Percentiles rank a stretch among this genome's conserved stretches.
Evolutionary conservation across 345 rosid genomes (phyloP).

Genomic region (Brassica juncea): DNA sequence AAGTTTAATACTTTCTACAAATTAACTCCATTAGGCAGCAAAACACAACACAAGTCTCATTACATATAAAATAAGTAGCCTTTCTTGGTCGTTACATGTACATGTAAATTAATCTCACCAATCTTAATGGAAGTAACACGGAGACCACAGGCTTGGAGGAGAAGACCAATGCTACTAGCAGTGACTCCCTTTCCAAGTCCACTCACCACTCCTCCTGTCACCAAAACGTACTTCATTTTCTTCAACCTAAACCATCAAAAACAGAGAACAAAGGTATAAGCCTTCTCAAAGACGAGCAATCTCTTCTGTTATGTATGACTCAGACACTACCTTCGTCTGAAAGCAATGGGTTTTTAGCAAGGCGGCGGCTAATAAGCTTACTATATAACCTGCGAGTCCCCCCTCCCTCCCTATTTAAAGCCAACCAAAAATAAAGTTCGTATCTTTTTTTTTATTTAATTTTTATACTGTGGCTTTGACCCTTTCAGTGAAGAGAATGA

Average conservation of each 20-base stretch:
- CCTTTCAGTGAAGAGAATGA: background rate
- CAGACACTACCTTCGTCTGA: conserved; percentile 15
- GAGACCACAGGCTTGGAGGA: conserved; percentile 79
- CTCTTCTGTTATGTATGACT: conserved; percentile 7
- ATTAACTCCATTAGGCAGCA: background rate
- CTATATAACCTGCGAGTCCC: conserved; percentile 37
- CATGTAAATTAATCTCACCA: conserved; percentile 38
- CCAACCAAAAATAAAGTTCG: background rate
- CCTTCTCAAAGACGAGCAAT: background rate
- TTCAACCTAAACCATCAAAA: conserved; percentile 25
- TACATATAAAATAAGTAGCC: conserved; percentile 1
- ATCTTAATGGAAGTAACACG: conserved; percentile 81
- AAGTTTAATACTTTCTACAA: background rate
- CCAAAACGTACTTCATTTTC: conserved; percentile 76
- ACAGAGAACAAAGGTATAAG: background rate
- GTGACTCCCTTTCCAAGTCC: conserved; percentile 87
- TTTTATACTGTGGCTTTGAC: background rate
- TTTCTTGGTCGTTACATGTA: background rate
- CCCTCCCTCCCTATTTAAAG: conserved; percentile 29
- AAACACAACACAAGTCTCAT: background rate
- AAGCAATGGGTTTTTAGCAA: conserved; percentile 30
- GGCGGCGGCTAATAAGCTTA: conserved; percentile 40
- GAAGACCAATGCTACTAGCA: conserved; percentile 81
- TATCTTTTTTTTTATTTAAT: background rate
- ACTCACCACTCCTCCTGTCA: conserved; percentile 83